Evolutionary conservation across 208 protist species (phyloP).

Genomic region (Trypanosoma vivax): DNA sequence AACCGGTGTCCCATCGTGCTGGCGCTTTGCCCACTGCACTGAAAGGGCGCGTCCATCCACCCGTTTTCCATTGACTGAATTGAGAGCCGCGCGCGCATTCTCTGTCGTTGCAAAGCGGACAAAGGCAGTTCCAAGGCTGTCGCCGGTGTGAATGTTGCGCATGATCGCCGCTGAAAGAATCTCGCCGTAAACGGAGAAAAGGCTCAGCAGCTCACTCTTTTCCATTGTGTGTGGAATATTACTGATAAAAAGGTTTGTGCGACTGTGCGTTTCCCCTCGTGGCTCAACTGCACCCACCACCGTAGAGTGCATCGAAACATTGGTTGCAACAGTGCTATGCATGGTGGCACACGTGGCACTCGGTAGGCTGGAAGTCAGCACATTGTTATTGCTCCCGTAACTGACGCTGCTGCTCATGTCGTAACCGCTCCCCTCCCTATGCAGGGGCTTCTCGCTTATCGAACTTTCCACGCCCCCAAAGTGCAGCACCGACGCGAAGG

Average conservation of each 20-base stretch:
- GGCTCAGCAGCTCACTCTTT: not conserved
- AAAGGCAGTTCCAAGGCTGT: constrained; percentile 78
- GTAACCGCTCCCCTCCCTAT: not conserved
- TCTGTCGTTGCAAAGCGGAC: constrained; percentile 66
- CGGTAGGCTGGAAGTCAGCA: not conserved
- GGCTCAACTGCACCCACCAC: not conserved
- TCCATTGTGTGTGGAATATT: constrained; percentile 12
- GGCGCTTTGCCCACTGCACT: constrained; percentile 74
- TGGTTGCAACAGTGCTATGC: too few relatives aligned
- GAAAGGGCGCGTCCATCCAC: constrained; percentile 45
- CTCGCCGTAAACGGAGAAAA: constrained; percentile 38
- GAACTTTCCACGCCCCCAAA: not conserved
- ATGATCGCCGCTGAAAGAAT: constrained; percentile 61
- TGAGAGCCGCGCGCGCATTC: constrained; percentile 54
- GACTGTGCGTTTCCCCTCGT: constrained; percentile 7
- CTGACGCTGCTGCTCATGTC: not conserved
- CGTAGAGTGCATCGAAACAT: too few relatives aligned
- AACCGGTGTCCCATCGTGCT: constrained; percentile 73
- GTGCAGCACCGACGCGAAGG: not conserved
- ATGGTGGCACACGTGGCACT: not conserved
- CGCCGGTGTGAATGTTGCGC: constrained; percentile 83
- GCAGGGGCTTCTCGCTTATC: not conserved
- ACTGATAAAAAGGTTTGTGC: constrained; percentile 19
- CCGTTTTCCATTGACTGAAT: constrained; percentile 27
- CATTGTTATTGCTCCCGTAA: not conserved